These are phyloP conservation scores for Penicillium soppii DNA, from an alignment of 495 filamentous ascomycete genomes.

Conservation along the genomic window DNA sequence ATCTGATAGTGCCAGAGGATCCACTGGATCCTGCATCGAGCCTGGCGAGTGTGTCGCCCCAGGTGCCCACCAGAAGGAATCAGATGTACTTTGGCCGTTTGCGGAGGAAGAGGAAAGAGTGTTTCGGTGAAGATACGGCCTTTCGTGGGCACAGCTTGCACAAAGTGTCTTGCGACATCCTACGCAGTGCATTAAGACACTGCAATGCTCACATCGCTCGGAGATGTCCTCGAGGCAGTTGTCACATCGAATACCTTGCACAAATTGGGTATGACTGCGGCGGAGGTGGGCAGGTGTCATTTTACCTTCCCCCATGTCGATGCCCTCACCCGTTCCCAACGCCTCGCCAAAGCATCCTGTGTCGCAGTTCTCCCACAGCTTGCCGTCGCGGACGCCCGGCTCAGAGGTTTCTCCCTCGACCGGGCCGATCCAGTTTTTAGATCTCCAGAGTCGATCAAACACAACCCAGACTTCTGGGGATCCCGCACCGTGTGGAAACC, in stretches of 20 bases:
- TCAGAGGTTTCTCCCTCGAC: slow-evolving; percentile 19
- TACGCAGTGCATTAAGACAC: slow-evolving; percentile 62
- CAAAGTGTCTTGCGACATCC: slow-evolving; percentile 63
- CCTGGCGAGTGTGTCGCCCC: slow-evolving; percentile 53
- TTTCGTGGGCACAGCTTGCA: slow-evolving; percentile 59
- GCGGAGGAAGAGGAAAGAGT: slow-evolving; percentile 13
- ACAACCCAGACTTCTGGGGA: slow-evolving; percentile 62
- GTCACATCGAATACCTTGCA: slow-evolving; percentile 54
- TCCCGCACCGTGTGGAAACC: slow-evolving; percentile 51
- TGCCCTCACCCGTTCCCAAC: slow-evolving; percentile 45
- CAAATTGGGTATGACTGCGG: slow-evolving; percentile 52
- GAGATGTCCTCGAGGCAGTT: slow-evolving; percentile 51
- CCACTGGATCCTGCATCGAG: slow-evolving; percentile 52
- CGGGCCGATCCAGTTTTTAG: slow-evolving; percentile 57
- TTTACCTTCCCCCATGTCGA: slow-evolving; percentile 53
- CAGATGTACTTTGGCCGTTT: slow-evolving; percentile 6
- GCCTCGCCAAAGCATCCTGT: slow-evolving; percentile 56
- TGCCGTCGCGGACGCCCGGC: slow-evolving; percentile 39
- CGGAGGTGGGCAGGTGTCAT: slow-evolving; percentile 54
- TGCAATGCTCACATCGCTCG: slow-evolving; percentile 63
- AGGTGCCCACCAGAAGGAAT: slow-evolving; percentile 59
- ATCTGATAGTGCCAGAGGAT: slow-evolving; percentile 21
- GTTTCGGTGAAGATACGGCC: slow-evolving; percentile 45
- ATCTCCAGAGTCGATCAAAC: slow-evolving; percentile 62
- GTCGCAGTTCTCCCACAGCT: slow-evolving; percentile 59